Evolutionary conservation across 176 grass and related monocot genomes (phyloP), one percentile per base, ranked within the genome.

Genomic region (Elaeis guineensis): DNA sequence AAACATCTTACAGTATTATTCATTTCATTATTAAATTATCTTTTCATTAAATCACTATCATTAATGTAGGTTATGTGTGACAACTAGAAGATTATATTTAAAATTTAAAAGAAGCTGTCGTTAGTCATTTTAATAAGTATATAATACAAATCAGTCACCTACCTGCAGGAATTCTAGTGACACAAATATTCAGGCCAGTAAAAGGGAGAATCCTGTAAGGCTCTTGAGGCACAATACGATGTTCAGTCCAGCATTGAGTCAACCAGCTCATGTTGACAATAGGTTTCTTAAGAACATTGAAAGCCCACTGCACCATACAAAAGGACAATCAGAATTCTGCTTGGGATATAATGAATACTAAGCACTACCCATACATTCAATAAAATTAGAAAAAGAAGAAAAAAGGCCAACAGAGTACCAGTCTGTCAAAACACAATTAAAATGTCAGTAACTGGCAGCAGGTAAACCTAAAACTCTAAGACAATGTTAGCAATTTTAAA

Each of bases 151-250:
- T 12, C 35, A 44, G 35, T 44, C 9, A 12, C 61, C 54, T 67
- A 88, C 92, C 92, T 74, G 58, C 55, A 72, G 83, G 52, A 39
- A 97, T 68, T 85, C 72, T 91, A 50, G 92, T 91, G 54, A 97
- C 67, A 26, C 83, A 97, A 64, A 97, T 97, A 77, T 65, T 88
- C 69, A 97, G 77, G 20, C 92, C 92, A 88, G 70, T 69, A 69
- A 97, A 97, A 71, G 92, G 92, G 65, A 70, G 87, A 66, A 97
- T 81, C 69, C 78, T 86, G 72, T 90, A 82, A 32, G 86, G 72
- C 70, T 97, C 92, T 64, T 88, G 92, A 78, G 92, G 92, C 19
- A 97, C 83, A 78, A 97, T 68, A 52, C 87, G 83, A 77, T 97
- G 92, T 72, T 97, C 83, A 30, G 28, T 82, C 92, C 92, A 97